Evolutionary conservation across 73 alveolate species (phyloP).

Genomic region (Paramecium bursaria): DNA sequence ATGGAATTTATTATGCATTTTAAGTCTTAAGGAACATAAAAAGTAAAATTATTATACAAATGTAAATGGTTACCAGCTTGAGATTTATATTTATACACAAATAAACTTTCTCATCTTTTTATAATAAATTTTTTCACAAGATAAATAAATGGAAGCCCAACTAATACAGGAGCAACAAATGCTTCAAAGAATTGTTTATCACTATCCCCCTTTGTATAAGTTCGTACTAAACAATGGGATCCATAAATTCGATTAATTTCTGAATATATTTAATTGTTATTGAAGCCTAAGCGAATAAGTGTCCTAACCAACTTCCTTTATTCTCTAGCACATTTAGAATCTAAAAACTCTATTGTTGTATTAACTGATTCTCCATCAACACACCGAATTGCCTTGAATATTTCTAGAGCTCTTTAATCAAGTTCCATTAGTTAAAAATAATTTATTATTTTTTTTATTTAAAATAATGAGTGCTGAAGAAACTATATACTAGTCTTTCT

Average conservation of each 20-base stretch:
- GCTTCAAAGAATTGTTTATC: background rate
- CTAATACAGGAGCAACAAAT: background rate
- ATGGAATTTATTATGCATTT: constrained; percentile 49
- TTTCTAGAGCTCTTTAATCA: constrained; percentile 29
- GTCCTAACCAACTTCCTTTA: constrained; percentile 22
- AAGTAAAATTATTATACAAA: too few species aligned
- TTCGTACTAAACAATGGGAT: constrained; percentile 22
- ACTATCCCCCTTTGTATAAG: constrained; percentile 5
- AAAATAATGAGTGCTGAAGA: too few species aligned
- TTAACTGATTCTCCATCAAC: constrained; percentile 45
- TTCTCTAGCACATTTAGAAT: constrained; percentile 31
- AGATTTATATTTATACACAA: background rate
- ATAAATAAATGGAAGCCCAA: background rate
- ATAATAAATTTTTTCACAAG: background rate
- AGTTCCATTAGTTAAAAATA: too few species aligned
- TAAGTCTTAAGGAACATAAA: too few species aligned
- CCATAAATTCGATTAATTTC: constrained; percentile 54
- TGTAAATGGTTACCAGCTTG: constrained; percentile 1
- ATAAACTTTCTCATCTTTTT: constrained; percentile 8
- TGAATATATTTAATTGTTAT: constrained; percentile 15
- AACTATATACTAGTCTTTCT: too few species aligned
- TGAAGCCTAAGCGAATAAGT: constrained; percentile 11
- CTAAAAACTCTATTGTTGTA: constrained; percentile 38
- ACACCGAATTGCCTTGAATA: constrained; percentile 43
- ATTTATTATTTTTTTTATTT: too few species aligned